These are phyloP conservation scores for Astrothelium macrocarpum DNA, from an alignment of 495 filamentous ascomycete genomes.

Conservation along the genomic window DNA sequence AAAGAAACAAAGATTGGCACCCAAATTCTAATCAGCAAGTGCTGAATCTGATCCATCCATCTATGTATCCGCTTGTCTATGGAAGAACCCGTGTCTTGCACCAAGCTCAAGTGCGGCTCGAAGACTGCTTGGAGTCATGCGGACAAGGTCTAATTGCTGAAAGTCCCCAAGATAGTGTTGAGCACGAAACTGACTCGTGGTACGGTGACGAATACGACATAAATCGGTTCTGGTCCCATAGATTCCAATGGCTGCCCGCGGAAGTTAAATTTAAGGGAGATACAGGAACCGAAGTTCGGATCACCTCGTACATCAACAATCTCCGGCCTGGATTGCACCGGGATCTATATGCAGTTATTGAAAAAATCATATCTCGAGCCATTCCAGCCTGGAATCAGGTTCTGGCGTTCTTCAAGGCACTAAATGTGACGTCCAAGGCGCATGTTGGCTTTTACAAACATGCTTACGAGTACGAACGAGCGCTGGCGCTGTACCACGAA, in stretches of 20 bases:
- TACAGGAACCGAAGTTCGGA: constrained; percentile 18
- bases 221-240: constrained; percentile 16
- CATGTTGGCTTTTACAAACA: no score
- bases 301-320: constrained; percentile 52
- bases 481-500: no score
- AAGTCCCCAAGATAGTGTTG: not conserved
- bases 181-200: not conserved
- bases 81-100: constrained; percentile 41
- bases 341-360: constrained; percentile 43
- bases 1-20: constrained; percentile 46
- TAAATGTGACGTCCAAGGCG: no score
- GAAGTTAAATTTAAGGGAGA: constrained; percentile 37
- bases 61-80: constrained; percentile 50
- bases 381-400: constrained; percentile 47
- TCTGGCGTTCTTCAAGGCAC: not conserved
- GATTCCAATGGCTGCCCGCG: constrained; percentile 53
- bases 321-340: constrained; percentile 41
- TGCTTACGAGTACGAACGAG: no score
- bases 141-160: constrained; percentile 34
- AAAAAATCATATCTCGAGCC: constrained; percentile 38
- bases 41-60: constrained; percentile 53
- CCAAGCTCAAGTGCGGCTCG: constrained; percentile 30
- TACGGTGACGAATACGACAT: constrained; percentile 7
- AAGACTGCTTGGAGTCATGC: constrained; percentile 33
- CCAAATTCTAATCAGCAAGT: constrained; percentile 46